These are phyloP conservation scores for Orobanche coerulescens DNA, from an alignment of 257 asterid species.

Conservation along the genomic window DNA sequence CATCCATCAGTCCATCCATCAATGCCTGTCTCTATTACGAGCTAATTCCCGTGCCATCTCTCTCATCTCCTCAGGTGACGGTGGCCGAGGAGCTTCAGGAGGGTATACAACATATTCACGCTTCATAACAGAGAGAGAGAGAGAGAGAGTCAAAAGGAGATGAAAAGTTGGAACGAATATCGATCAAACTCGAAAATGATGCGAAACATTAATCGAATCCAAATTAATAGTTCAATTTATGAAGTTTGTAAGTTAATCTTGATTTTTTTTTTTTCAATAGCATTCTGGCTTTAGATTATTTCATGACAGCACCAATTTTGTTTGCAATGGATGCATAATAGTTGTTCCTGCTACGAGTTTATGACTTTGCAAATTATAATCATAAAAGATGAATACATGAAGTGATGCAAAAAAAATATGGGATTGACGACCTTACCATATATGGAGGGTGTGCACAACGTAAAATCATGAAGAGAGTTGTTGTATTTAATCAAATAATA, in stretches of 20 bases:
- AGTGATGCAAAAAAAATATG: not conserved
- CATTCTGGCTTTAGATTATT: no score
- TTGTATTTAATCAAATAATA: no score
- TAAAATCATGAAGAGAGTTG: no score
- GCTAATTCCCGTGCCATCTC: slow-evolving; percentile 74
- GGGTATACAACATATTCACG: slow-evolving; percentile 85
- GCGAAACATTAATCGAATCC: no score
- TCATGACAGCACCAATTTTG: no score
- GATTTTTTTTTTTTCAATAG: no score
- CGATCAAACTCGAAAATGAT: not conserved
- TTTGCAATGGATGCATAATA: no score
- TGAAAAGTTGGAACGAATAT: not conserved
- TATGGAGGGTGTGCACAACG: no score
- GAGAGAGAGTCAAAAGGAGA: not conserved
- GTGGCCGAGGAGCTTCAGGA: slow-evolving; percentile 72
- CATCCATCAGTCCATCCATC: slow-evolving; percentile 20
- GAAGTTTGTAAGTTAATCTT: no score
- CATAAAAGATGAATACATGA: not conserved
- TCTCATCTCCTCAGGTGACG: slow-evolving; percentile 82
- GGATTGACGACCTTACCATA: no score
- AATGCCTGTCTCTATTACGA: slow-evolving; percentile 49
- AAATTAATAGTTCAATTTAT: no score
- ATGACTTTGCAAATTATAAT: not conserved
- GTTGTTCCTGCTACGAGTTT: no score
- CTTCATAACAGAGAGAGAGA: slow-evolving; percentile 38